Base-by-base conservation (phyloP, 164 flowering plant species). In the Akebia trifoliata region DNA sequence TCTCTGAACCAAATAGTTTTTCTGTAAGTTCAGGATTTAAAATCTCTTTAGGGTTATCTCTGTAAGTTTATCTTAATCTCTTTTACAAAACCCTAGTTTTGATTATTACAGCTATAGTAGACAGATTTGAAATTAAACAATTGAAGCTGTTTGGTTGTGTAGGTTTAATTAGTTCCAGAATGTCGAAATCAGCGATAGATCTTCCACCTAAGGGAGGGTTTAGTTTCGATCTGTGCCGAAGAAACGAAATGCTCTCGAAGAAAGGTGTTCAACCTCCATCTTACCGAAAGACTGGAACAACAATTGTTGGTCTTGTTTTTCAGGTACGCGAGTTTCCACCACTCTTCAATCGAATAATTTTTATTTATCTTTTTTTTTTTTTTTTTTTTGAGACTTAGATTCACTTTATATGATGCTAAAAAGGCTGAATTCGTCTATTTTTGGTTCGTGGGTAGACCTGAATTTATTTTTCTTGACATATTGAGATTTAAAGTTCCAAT, bases 291-390 rank as follows among this genome's bases (percentile, higher is more conserved):
- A 87, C 95, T 0, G 95, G 97, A 15, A 87, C 97, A 0, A 85
- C 92, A 1, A 87, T 90, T 50, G 97, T 87, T n/a, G 92, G 95
- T 17, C 43, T 90, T 8, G 62, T 87, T 30, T 90, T 80, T 47
- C 57, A 90, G 90, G 97, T 86, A 60, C n/a, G n/a, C n/a, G n/a
- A n/a, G n/a, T n/a, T n/a, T n/a, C n/a, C n/a, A n/a, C n/a, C n/a
- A n/a, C n/a, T n/a, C n/a, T n/a, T n/a, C n/a, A n/a, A n/a, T n/a
- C n/a, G n/a, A n/a, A n/a, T 14, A 9, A n/a, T 24, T 52, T 17
- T 25, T 8, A 3, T 8, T 47, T 22, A 24, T 21, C 24, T 22
- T 26, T 52, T 4, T 18, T 31, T 8, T 12, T 30, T 30, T 3
- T 30, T 4, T 50, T 14, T 25, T 26, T 48, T 18, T 1, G 2